phyloP scores from a whole-genome alignment of 768 basidiomycete species.

The Exsudoporus frostii region DNA sequence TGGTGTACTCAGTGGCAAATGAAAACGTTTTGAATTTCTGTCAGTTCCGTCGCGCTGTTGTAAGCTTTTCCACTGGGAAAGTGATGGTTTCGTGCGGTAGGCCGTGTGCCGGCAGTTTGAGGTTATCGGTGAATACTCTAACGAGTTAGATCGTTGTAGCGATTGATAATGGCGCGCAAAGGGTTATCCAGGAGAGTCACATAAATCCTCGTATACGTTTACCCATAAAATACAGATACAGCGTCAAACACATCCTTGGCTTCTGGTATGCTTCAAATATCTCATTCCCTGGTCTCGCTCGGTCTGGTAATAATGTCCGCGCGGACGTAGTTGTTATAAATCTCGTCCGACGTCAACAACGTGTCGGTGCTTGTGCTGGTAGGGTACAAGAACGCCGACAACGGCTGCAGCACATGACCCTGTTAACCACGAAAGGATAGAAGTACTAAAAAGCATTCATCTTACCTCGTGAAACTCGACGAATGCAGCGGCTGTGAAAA shows the following conservation, averaged over 20 bases:
- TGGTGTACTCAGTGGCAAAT: too few relatives aligned
- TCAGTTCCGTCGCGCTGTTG: too few relatives aligned
- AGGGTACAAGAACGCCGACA: slow-evolving; percentile 64
- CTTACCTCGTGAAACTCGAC: slow-evolving; percentile 65
- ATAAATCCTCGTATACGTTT: neutral
- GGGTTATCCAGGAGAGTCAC: too few relatives aligned
- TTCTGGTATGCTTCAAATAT: too few relatives aligned
- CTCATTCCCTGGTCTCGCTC: slow-evolving; percentile 13
- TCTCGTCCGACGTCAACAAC: slow-evolving; percentile 62
- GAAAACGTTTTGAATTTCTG: too few relatives aligned
- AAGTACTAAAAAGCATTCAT: neutral
- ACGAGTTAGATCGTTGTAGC: too few relatives aligned
- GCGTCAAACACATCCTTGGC: neutral
- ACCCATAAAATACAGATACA: neutral
- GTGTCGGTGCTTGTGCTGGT: slow-evolving; percentile 57
- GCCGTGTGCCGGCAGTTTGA: too few relatives aligned
- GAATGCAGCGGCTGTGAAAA: slow-evolving; percentile 53
- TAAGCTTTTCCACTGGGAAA: too few relatives aligned
- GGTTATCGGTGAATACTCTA: too few relatives aligned
- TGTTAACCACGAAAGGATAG: neutral
- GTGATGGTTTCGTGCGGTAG: too few relatives aligned
- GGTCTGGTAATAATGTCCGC: slow-evolving; percentile 42
- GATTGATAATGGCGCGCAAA: too few relatives aligned
- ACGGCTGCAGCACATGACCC: slow-evolving; percentile 34
- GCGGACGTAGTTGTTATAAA: slow-evolving; percentile 71